Evolutionary conservation across 371 early-diverging fungal genomes (phyloP), one percentile per base, ranked within the genome.

Genomic region (Rhizopus sp.): DNA sequence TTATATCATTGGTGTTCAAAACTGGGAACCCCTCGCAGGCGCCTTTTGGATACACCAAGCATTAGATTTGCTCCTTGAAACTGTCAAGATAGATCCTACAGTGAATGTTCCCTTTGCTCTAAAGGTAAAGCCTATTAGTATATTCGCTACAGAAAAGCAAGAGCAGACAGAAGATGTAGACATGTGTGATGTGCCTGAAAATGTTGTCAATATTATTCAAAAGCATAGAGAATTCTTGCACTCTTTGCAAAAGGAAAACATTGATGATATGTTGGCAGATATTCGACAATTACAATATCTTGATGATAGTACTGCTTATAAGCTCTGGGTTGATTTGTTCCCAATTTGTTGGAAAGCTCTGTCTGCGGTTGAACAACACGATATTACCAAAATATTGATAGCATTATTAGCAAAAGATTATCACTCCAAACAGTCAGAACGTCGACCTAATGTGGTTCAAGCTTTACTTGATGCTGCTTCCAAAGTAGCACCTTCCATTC

Each of bases 1-100:
- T 39, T 99, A 98, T 62, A 78, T 98, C 17, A 61, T 99, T 30
- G 92, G 91, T 31, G 85, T 93, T 2, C 99, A 99, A 64, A 96
- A 93, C 60, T 99, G 99, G 99, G 97, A 97, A 49, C 86, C 78
- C 52, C 76, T 98, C 8, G 82, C 89, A 0, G 70, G 76, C 16
- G 83, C 88, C 23, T 98, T 93, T 62, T 98, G 98, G 97, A 76
- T 98, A 4, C 90, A 89, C 48, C 96, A 97, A 56, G 93, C 94
- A 0, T 58, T 94, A 33, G 94, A 94, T 66, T 63, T 99, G 23
- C 58, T 98, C 12, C 64, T 97, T 35, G 93, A 93, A 1, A 82
- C 88, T 7, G 73, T 88, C 17, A 77, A 72, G 37, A 66, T 70
- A 30, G 62, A 81, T 3, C 56, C 66, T 10, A 58, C 73, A 33